Evolutionary conservation across 1,284 basidiomycete genomes (phyloP).

Genomic region (Hortiboletus rubellus): DNA sequence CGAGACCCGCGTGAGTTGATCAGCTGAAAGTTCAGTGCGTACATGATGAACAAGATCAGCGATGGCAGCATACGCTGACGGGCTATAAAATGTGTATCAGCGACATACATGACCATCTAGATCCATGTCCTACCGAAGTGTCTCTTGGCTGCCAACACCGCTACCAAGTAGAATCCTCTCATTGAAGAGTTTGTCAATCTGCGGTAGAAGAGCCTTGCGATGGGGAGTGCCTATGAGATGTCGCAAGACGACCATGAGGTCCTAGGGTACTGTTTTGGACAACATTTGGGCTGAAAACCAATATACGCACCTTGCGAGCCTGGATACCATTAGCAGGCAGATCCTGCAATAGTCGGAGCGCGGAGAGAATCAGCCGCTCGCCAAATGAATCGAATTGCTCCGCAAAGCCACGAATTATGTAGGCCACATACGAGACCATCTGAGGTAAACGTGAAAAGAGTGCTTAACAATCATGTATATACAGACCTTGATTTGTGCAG

Average conservation of each 20-base stretch:
- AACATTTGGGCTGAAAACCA: not conserved
- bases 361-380: constrained; percentile 79
- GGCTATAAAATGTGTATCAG: constrained; percentile 45
- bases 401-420: constrained; percentile 74
- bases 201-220: constrained; percentile 77
- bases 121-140: constrained; percentile 57
- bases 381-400: constrained; percentile 80
- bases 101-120: not conserved
- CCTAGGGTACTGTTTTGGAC: constrained; percentile 47
- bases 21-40: constrained; percentile 77
- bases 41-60: constrained; percentile 95
- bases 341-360: constrained; percentile 89
- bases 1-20: constrained; percentile 81
- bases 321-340: constrained; percentile 88
- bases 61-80: constrained; percentile 84
- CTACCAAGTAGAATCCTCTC: constrained; percentile 91
- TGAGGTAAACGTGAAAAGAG: constrained; percentile 34
- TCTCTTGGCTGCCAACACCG: constrained; percentile 80
- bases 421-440: constrained; percentile 94
- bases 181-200: constrained; percentile 90
- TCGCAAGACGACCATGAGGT: constrained; percentile 90
- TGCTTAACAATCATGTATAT: not conserved
- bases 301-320: constrained; percentile 65
- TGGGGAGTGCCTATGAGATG: constrained; percentile 87
- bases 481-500: constrained; percentile 88